phyloP scores from a whole-genome alignment of 495 filamentous ascomycete species.

The Xylaria palmicola region DNA sequence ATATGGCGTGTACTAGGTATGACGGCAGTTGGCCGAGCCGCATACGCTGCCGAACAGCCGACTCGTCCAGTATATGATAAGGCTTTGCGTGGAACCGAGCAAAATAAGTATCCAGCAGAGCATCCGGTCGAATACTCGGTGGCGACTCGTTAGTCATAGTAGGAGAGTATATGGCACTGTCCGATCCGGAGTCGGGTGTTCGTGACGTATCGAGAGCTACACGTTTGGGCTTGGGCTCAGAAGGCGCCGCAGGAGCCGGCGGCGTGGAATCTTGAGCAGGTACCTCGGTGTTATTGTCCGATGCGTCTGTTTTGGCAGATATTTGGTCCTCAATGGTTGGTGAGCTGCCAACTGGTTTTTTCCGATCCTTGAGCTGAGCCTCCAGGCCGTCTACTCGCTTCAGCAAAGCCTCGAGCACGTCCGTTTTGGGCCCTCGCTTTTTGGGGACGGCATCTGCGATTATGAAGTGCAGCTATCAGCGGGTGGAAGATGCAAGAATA shows the following conservation, averaged over 20 bases:
- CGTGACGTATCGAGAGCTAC: constrained; percentile 20
- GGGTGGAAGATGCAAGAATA: neutral
- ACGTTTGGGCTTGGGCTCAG: constrained; percentile 27
- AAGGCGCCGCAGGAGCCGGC: constrained; percentile 10
- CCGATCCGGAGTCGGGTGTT: constrained; percentile 24
- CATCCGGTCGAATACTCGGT: constrained; percentile 49
- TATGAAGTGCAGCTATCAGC: constrained; percentile 19
- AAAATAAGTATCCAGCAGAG: constrained; percentile 75
- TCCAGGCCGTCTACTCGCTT: constrained; percentile 84
- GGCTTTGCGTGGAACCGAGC: constrained; percentile 73
- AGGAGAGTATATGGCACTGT: constrained; percentile 39
- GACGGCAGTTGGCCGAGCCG: constrained; percentile 63
- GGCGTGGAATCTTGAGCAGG: constrained; percentile 8
- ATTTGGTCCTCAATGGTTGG: constrained; percentile 35
- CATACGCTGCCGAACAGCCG: constrained; percentile 63
- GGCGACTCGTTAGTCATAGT: constrained; percentile 39
- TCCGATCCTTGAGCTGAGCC: constrained; percentile 69
- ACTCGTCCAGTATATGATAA: constrained; percentile 74
- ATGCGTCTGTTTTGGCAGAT: constrained; percentile 8
- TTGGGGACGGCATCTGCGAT: constrained; percentile 77
- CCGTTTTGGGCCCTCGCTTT: constrained; percentile 85
- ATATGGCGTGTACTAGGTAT: constrained; percentile 67
- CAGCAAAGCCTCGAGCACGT: constrained; percentile 78
- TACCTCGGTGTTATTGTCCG: neutral
- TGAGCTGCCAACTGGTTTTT: constrained; percentile 47